phyloP scores from a whole-genome alignment of 352 stramenopile genomes.

The Phytopythium sindhum region DNA sequence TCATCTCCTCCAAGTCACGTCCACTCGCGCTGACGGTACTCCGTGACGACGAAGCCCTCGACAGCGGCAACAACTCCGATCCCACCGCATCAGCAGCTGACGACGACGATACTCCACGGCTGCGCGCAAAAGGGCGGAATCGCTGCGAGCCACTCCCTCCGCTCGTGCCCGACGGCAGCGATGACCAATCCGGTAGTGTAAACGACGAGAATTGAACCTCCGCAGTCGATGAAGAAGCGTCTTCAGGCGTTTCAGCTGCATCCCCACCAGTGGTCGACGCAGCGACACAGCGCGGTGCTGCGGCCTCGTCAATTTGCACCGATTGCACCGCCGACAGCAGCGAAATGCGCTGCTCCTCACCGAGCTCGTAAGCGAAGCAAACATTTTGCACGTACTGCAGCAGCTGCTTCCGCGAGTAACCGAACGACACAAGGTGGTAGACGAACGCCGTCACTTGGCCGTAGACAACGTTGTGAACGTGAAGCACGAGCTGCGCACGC shows the following conservation, averaged over 20 bases:
- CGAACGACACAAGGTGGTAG: slow-evolving; percentile 75
- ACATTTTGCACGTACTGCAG: slow-evolving; percentile 73
- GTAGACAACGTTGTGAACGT: slow-evolving; percentile 78
- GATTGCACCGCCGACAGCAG: slow-evolving; percentile 58
- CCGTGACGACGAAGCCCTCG: slow-evolving; percentile 1
- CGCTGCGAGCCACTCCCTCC: slow-evolving; percentile 14
- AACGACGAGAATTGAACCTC: slow-evolving; percentile 67
- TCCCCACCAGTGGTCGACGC: background rate
- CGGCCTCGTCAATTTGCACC: slow-evolving; percentile 18
- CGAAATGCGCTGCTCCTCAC: slow-evolving; percentile 73
- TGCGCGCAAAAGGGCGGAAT: slow-evolving; percentile 25
- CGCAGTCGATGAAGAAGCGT: slow-evolving; percentile 14
- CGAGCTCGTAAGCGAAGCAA: slow-evolving; percentile 77
- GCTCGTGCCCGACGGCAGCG: slow-evolving; percentile 22
- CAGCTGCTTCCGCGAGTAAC: slow-evolving; percentile 60
- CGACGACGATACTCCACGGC: slow-evolving; percentile 17
- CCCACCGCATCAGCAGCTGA: background rate
- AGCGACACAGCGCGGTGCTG: slow-evolving; percentile 13
- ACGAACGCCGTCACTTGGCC: slow-evolving; percentile 71
- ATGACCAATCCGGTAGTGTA: slow-evolving; percentile 59
- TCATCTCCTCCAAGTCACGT: slow-evolving; percentile 64
- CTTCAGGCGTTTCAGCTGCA: slow-evolving; percentile 3
- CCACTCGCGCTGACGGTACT: slow-evolving; percentile 13
- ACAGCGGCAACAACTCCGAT: slow-evolving; percentile 10
- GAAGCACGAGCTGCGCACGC: slow-evolving; percentile 64